Conservation (phyloP, 2,329 filamentous ascomycete species). For the Botrytis elliptica region DNA sequence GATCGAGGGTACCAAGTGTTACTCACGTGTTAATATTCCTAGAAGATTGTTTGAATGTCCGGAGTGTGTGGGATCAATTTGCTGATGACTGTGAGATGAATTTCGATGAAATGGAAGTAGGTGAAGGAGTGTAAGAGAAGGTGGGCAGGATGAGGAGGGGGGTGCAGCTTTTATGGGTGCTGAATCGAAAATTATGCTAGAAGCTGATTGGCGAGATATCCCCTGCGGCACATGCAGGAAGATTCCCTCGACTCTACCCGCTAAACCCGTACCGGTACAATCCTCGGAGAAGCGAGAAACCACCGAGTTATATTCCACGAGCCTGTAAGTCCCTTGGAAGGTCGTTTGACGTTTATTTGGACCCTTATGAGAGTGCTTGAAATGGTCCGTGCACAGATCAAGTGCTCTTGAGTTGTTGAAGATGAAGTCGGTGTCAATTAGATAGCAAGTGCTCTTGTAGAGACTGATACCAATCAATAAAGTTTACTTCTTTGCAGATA, state of each 20-base stretch:
- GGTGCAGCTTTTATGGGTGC: conserved; percentile 35
- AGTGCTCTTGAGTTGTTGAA: conserved; percentile 5
- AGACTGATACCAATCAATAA: background rate
- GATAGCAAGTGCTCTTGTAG: conserved; percentile 10
- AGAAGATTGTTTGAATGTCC: conserved; percentile 26
- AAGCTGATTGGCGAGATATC: conserved; percentile 18
- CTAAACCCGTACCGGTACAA: conserved; percentile 30
- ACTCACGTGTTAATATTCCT: conserved; percentile 33
- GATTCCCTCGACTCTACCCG: conserved; percentile 17
- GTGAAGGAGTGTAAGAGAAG: conserved; percentile 35
- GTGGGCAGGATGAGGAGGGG: conserved; percentile 33
- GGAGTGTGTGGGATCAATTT: conserved; percentile 33
- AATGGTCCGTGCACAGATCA: conserved; percentile 15
- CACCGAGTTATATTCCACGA: background rate
- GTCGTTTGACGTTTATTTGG: background rate
- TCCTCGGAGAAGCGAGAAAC: background rate
- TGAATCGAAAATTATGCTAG: conserved; percentile 13
- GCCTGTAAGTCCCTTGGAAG: background rate
- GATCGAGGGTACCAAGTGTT: conserved; percentile 39
- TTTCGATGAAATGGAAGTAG: conserved; percentile 24
- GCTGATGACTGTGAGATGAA: conserved; percentile 26
- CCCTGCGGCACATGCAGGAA: conserved; percentile 21
- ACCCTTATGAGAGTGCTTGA: background rate
- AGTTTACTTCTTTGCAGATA: background rate
- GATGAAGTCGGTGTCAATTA: background rate